Conservation (phyloP, 495 filamentous ascomycete genomes). For the Penicillium nucicola region DNA sequence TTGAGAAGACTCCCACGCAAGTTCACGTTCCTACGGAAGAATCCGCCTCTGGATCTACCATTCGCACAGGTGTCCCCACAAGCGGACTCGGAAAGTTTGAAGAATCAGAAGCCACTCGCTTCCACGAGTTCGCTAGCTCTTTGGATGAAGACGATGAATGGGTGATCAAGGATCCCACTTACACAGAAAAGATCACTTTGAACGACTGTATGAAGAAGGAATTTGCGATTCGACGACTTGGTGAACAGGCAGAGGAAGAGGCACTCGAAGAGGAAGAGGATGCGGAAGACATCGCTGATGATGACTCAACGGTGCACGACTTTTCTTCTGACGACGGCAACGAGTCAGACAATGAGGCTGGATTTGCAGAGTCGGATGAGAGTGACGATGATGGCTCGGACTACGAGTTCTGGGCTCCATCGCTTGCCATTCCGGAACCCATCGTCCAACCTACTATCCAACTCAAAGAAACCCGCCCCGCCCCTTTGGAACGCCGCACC, state of each 20-base stretch:
- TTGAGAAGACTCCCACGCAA: conserved; percentile 11
- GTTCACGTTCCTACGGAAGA: background rate
- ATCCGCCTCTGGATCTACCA: conserved; percentile 1
- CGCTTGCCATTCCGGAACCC: conserved; percentile 54
- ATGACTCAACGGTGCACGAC: conserved; percentile 63
- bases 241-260: conserved; percentile 88
- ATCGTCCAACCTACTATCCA: conserved; percentile 47
- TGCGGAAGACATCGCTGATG: conserved; percentile 54
- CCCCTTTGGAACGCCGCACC: conserved; percentile 43
- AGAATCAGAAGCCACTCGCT: conserved; percentile 66
- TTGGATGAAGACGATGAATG: conserved; percentile 81
- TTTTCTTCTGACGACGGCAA: conserved; percentile 67
- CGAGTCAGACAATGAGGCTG: conserved; percentile 93
- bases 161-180: conserved; percentile 63
- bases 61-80: conserved; percentile 30
- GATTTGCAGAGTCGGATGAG: conserved; percentile 87
- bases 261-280: conserved; percentile 64
- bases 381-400: conserved; percentile 68
- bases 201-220: conserved; percentile 89
- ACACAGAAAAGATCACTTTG: conserved; percentile 71
- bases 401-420: conserved; percentile 74
- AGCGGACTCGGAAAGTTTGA: conserved; percentile 56
- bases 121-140: conserved; percentile 91
- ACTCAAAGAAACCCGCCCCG: conserved; percentile 43
- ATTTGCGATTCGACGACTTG: conserved; percentile 79